Evolutionary conservation across 2,329 filamentous ascomycete genomes (phyloP), one percentile per base, ranked within the genome.

Genomic region (Byssothecium circinans): DNA sequence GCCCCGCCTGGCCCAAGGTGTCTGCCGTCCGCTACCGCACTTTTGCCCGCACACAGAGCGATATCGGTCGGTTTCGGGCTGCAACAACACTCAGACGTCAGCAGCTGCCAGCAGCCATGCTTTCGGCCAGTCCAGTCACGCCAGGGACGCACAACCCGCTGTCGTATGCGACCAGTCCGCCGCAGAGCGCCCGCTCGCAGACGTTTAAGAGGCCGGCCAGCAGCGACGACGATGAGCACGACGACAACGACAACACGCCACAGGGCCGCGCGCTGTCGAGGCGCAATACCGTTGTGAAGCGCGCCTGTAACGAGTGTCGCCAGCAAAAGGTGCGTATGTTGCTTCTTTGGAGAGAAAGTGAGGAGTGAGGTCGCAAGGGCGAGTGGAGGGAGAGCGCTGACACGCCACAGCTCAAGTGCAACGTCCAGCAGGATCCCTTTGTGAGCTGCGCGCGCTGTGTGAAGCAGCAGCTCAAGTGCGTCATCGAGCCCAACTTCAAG

Each of bases 401-500:
- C 56, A 46, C 41, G 43, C 32, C 50, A 56, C 67, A 89, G 88
- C 77, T 92, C 53, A 86, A 88, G 65, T 94, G 89, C 79, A 88
- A 92, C 76, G 88, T 92, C 58, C 78, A 88, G 59, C 87, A 91
- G 72, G 87, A 89, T 22, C 88, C 88, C 15, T 91, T 91, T 69
- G 81, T 84, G 61, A 83, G 83, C 61, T 94, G 89, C 75, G 85
- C 85, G 44, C 81, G 89, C 47, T 94, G 89, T 74, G 82, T 82
- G 67, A 88, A 89, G 61, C 81, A 91, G 64, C 88, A 87, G 71
- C 84, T 92, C 52, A 82, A 86, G 52, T 94, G 89, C 78, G 89
- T 89, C 70, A 92, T 94, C 70, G 88, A 92, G 70, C 88, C 87
- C 62, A 90, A 91, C 71, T 92, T 92, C 74, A 91, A 91, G 78